Base-by-base conservation (phyloP, 2,329 filamentous ascomycete genomes). In the Gaeumannomyces tritici region DNA sequence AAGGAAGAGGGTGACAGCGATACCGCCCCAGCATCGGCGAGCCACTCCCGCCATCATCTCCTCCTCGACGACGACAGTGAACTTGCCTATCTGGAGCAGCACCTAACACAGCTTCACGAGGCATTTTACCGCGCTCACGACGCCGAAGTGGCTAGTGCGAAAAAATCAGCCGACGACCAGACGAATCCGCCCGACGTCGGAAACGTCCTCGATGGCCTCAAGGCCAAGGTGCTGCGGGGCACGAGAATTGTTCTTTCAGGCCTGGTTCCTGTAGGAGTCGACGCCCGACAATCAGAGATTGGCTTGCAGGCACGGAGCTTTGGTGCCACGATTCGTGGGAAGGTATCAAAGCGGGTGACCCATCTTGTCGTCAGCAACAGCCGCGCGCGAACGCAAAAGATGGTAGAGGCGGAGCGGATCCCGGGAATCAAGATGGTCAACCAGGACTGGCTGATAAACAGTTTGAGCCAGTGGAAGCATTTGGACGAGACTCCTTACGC, bases 31-130 rank as follows among this genome's bases (percentile, higher is more conserved):
- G 61, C 7, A 62, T 67, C 2, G 64, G 73, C 0, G 68, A 28
- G 12, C 26, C 78, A 80, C 63, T 75, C 78, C 60, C 79, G 81
- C 65, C 91, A 96, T 70, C 89, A 91, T 66, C 79, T 98, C 12
- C 83, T 99, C 21, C 88, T 90, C 63, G 91, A 99, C 70, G 89
- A 96, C 67, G 95, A 99, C 70, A 82, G 83, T 54, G 95, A 98
- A 73, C 83, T 99, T 4, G 79, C 82, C 11, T 83, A 88, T 64
- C 83, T 99, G 2, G 88, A 95, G 70, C 80, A 86, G 35, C 89
- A 92, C 67, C 80, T 99, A 15, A 84, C 85, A 8, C 80, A 82
- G 55, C 81, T 99, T 1, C 95, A 99, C 71, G 77, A 79, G 9
- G 80, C 83, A 1, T 99, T 96, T 72, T 99, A 91, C 73, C 83